Evolutionary conservation across 768 basidiomycete genomes (phyloP).

Genomic region (Mycena belliarum): DNA sequence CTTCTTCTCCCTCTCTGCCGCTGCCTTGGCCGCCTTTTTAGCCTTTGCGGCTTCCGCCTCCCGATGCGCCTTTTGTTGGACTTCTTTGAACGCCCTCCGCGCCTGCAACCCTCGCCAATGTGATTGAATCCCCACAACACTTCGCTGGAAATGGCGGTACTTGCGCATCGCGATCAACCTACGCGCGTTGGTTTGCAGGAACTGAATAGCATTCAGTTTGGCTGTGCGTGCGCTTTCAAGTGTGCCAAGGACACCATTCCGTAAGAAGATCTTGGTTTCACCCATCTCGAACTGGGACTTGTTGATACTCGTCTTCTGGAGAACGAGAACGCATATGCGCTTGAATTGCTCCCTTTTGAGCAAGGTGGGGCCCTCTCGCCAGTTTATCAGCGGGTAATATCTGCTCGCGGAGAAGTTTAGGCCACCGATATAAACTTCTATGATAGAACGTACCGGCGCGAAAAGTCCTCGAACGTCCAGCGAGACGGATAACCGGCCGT

Average conservation of each 20-base stretch:
- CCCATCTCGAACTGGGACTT: constrained; percentile 96
- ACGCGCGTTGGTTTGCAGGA: constrained; percentile 96
- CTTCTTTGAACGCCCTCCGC: constrained; percentile 8
- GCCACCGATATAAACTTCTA: too few relatives aligned
- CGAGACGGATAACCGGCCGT: constrained; percentile 98
- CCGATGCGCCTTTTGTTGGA: constrained; percentile 5
- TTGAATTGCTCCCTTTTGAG: constrained; percentile 80
- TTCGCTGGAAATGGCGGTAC: constrained; percentile 66
- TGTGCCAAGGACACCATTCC: constrained; percentile 96
- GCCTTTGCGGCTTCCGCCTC: constrained; percentile 18
- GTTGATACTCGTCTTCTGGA: constrained; percentile 84
- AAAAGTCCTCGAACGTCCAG: constrained; percentile 98
- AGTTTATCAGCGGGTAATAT: constrained; percentile 94
- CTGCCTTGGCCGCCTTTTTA: constrained; percentile 5
- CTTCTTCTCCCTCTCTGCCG: constrained; percentile 12
- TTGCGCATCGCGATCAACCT: constrained; percentile 78
- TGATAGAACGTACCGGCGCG: constrained; percentile 73
- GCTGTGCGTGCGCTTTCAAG: constrained; percentile 88
- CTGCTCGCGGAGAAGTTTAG: constrained; percentile 40
- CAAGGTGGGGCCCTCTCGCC: constrained; percentile 82
- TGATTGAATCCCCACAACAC: constrained; percentile 85
- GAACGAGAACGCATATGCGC: constrained; percentile 78
- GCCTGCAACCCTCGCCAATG: constrained; percentile 90
- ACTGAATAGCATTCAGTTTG: constrained; percentile 85
- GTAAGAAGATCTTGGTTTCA: constrained; percentile 98